phyloP scores from a whole-genome alignment of 2,329 filamentous ascomycete genomes.

The Albifimbria verrucaria region DNA sequence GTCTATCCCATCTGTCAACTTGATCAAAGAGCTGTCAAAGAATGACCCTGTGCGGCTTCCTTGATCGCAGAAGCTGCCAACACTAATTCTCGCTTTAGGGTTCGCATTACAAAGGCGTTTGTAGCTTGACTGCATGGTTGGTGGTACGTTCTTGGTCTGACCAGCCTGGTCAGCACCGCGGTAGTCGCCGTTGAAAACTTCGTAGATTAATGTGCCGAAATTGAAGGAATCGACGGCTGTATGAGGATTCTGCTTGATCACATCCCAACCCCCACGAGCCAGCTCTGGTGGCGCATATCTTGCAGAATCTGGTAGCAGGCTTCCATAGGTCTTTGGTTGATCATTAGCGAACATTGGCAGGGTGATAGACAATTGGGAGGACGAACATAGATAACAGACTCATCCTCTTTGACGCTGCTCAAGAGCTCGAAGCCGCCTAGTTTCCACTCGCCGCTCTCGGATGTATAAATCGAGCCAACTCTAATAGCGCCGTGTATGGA shows the following conservation, averaged over 20 bases:
- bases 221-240: constrained; percentile 84
- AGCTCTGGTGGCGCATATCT: constrained; percentile 87
- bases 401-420: constrained; percentile 94
- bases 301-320: constrained; percentile 78
- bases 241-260: constrained; percentile 77
- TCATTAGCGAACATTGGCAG: constrained; percentile 8
- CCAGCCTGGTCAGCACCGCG: constrained; percentile 73
- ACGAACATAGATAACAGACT: constrained; percentile 80
- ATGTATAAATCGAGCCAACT: constrained; percentile 84
- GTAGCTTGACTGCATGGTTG: constrained; percentile 86
- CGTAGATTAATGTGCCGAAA: constrained; percentile 79
- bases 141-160: constrained; percentile 81
- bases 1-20: constrained; percentile 88
- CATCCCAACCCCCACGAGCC: constrained; percentile 83
- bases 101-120: constrained; percentile 85
- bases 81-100: constrained; percentile 81
- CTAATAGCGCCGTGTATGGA: constrained; percentile 88
- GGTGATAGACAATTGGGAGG: neutral
- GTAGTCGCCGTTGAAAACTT: constrained; percentile 88
- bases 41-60: constrained; percentile 79
- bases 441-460: constrained; percentile 98
- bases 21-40: constrained; percentile 90
- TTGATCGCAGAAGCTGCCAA: constrained; percentile 85
- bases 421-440: constrained; percentile 89
- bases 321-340: constrained; percentile 69